Base-by-base conservation (phyloP, 164 flowering plant species). In the Vitis rotundifolia region DNA sequence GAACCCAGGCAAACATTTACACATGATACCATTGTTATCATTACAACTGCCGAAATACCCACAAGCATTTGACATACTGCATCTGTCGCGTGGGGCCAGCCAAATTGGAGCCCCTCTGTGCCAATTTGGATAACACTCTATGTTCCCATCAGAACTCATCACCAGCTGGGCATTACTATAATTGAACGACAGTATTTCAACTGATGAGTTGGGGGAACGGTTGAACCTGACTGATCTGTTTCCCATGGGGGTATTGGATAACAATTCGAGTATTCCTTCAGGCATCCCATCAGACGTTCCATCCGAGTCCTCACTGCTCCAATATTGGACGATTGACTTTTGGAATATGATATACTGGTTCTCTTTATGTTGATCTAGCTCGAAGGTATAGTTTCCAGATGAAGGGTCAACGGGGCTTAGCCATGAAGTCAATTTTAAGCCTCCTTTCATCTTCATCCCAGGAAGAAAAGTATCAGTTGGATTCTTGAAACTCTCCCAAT, bases 1-100 rank as follows among this genome's bases (percentile, higher is more conserved):
- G 47, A 76, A 83, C 0, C 84, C 86, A 4, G 77, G 79, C 68
- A 79, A 71, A 59, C 86, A 83, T 49, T 73, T 77, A 67, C 86
- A 83, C 28, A 58, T n/a, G 28, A 59, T 8, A 2, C 59, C 69
- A 53, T 64, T 66, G 10, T 71, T 63, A 13, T 56, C 71, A 57
- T 79, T 73, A 54, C 84, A 83, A 69, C 72, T 75, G 8, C 79
- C 84, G 19, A 75, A 83, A 52, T 64, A 64, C 8, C 86, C 86
- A 73, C 86, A 83, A 15, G 66, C 67, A 54, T 81, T 73, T 48
- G 61, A 71, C 29, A 74, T 69, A 58, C 76, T 71, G 73, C 84
- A 83, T 12, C 22, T 61, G 28, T 79, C 77, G 37, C 64, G 66
- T 2, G 86, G 84, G 48, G 60, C 76, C 3, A 16, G 64, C 86